Evolutionary conservation across 805 yeast species (phyloP).

Genomic region (Saturnispora ahearnii): DNA sequence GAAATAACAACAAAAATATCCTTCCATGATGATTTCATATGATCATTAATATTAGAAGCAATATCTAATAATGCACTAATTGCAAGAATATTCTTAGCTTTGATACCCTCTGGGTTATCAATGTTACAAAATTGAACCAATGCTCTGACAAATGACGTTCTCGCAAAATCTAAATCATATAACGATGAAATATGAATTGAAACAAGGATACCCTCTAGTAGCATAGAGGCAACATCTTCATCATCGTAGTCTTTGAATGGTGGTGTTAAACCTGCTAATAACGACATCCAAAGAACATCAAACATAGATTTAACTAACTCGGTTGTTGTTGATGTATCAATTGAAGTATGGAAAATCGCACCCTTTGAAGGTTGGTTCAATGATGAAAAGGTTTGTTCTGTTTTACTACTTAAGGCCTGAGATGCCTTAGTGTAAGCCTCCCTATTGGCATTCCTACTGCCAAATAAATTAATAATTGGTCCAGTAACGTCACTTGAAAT

Average conservation of each 20-base stretch:
- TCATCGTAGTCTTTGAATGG: conserved; percentile 88
- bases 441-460: conserved; percentile 56
- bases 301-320: conserved; percentile 91
- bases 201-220: conserved; percentile 79
- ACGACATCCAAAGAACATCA: conserved; percentile 94
- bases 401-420: conserved; percentile 79
- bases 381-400: conserved; percentile 71
- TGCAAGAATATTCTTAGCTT: conserved; percentile 73
- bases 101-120: conserved; percentile 69
- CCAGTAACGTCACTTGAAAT: conserved; percentile 49
- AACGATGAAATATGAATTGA: conserved; percentile 77
- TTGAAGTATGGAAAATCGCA: conserved; percentile 46
- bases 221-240: conserved; percentile 51
- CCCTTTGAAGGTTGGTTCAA: conserved; percentile 39
- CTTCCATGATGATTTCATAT: conserved; percentile 70
- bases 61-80: conserved; percentile 63
- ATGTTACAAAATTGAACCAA: conserved; percentile 79
- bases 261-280: conserved; percentile 87
- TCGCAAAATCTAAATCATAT: conserved; percentile 75
- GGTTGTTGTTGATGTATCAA: conserved; percentile 43
- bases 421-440: conserved; percentile 93
- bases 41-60: conserved; percentile 74
- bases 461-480: conserved; percentile 39
- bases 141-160: conserved; percentile 84
- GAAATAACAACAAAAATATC: conserved; percentile 75